A percentile compares a stretch with the other conserved stretches of the same genome.
Conservation (phyloP, 331 rosid genomes). For the Spiraea crenata region DNA sequence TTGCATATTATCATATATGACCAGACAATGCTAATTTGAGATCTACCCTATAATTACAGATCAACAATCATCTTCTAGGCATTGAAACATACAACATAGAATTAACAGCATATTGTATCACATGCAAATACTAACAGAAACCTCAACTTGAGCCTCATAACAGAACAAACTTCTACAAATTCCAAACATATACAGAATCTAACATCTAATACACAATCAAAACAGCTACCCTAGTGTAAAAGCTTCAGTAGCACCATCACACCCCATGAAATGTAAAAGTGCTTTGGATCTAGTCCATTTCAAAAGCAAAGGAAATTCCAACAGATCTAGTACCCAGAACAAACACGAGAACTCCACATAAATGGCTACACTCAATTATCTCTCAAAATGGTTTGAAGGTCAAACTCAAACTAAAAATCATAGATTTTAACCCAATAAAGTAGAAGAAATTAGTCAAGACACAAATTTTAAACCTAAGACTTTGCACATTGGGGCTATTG, state of each 20-base stretch:
- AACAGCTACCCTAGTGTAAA: not conserved
- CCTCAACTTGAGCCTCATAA: not conserved
- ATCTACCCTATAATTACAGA: not conserved
- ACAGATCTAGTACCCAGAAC: not conserved
- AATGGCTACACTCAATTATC: too few relatives aligned
- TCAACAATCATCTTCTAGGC: not conserved
- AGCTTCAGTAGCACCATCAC: not conserved
- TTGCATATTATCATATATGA: not conserved
- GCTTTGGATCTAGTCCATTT: not conserved
- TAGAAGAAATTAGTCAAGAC: not conserved
- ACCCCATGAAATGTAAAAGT: not conserved
- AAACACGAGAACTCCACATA: too few relatives aligned
- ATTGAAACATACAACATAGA: not conserved
- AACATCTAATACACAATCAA: not conserved
- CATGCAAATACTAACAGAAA: slow-evolving; percentile 1
- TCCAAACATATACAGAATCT: not conserved
- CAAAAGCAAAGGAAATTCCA: not conserved
- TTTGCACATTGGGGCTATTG: not conserved
- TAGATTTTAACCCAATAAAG: not conserved
- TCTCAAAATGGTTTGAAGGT: not conserved
- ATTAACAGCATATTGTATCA: not conserved
- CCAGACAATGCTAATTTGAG: not conserved
- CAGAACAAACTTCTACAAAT: not conserved
- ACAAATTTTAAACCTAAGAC: not conserved
- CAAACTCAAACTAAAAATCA: not conserved